Conservation (phyloP, 1,139 yeast genomes). For the Taiozyma sp. region DNA sequence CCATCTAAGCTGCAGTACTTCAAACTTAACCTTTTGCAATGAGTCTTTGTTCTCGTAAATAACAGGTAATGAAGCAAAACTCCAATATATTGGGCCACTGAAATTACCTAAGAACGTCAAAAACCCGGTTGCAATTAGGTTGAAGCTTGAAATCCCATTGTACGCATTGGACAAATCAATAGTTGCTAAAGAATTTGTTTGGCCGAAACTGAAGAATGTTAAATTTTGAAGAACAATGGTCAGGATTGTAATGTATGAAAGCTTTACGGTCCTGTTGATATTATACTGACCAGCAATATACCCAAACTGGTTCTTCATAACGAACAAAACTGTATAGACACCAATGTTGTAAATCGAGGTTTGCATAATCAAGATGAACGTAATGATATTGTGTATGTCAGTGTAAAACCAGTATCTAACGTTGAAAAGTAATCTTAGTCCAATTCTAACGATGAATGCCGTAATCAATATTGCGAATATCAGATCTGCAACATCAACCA, state of each 20-base stretch:
- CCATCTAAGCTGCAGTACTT: slow-evolving; percentile 34
- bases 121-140: slow-evolving; percentile 68
- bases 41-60: slow-evolving; percentile 32
- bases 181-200: slow-evolving; percentile 88
- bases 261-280: slow-evolving; percentile 1
- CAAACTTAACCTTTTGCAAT: slow-evolving; percentile 29
- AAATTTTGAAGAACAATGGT: slow-evolving; percentile 56
- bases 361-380: slow-evolving; percentile 64
- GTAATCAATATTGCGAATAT: slow-evolving; percentile 16
- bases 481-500: slow-evolving; percentile 29
- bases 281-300: slow-evolving; percentile 3
- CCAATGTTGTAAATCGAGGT: slow-evolving; percentile 69
- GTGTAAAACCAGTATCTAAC: slow-evolving; percentile 29
- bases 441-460: slow-evolving; percentile 7
- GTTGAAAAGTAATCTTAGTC: neutral
- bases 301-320: slow-evolving; percentile 30
- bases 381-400: slow-evolving; percentile 41
- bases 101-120: slow-evolving; percentile 80
- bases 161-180: slow-evolving; percentile 89
- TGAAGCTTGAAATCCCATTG: slow-evolving; percentile 73
- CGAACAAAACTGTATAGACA: slow-evolving; percentile 48
- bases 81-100: slow-evolving; percentile 84
- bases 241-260: slow-evolving; percentile 14
- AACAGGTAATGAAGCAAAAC: slow-evolving; percentile 47
- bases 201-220: slow-evolving; percentile 83